Percentiles rank a stretch among this genome's conserved stretches.
phyloP scores from a whole-genome alignment of 306 rosid species.

The Medicago ruthenica region DNA sequence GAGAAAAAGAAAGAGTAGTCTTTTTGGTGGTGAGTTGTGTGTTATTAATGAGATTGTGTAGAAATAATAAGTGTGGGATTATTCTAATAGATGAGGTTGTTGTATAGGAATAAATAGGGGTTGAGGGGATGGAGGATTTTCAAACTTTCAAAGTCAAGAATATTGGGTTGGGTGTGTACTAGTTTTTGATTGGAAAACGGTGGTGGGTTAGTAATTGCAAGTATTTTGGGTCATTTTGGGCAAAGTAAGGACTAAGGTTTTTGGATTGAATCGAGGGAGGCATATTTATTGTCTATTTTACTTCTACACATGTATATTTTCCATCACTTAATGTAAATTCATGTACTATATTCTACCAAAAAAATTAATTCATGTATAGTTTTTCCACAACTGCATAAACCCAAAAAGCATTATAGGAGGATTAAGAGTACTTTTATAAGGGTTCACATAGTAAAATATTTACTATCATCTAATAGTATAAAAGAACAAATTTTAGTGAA shows the following conservation, averaged over 20 bases:
- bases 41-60: neutral
- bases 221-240: constrained; percentile 53
- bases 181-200: constrained; percentile 76
- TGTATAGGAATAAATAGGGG: constrained; percentile 74
- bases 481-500: no score
- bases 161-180: constrained; percentile 18
- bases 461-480: no score
- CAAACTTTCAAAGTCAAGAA: constrained; percentile 72
- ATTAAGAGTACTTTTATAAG: no score
- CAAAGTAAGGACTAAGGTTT: constrained; percentile 39
- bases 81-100: constrained; percentile 90
- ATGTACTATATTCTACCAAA: neutral
- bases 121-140: constrained; percentile 20
- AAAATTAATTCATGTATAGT: no score
- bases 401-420: no score
- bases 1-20: neutral
- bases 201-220: constrained; percentile 83
- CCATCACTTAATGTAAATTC: neutral
- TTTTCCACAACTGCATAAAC: no score
- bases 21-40: no score
- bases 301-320: constrained; percentile 31
- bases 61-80: constrained; percentile 63
- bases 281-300: constrained; percentile 55
- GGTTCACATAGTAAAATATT: no score
- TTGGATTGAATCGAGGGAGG: constrained; percentile 99